Percentiles rank a stretch among this genome's conserved stretches.
phyloP scores from a whole-genome alignment of 225 moss, liverwort and hornwort species.

The Marchantia polymorpha region DNA sequence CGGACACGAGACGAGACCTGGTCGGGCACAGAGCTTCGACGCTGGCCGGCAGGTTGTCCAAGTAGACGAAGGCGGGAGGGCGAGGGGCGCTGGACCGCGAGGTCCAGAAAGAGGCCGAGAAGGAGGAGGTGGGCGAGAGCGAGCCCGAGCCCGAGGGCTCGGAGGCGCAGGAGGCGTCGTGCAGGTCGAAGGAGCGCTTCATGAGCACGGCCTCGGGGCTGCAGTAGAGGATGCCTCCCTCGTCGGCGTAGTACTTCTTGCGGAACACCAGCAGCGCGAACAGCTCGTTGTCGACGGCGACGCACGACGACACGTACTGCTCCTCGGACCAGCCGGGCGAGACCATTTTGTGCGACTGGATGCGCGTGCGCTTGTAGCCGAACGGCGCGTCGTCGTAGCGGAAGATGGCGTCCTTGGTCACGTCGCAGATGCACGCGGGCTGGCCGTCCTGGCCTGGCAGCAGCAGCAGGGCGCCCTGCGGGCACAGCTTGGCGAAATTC shows the following conservation, averaged over 20 bases:
- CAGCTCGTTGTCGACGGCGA: constrained; percentile 1
- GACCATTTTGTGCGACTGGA: constrained; percentile 5
- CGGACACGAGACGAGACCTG: constrained; percentile 16
- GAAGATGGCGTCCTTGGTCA: constrained; percentile 17
- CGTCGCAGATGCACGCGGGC: constrained; percentile 3
- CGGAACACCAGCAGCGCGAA: constrained; percentile 7
- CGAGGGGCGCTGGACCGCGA: neutral
- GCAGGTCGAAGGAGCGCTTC: neutral
- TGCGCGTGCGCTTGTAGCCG: constrained; percentile 8
- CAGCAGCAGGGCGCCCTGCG: neutral
- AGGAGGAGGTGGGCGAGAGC: constrained; percentile 3
- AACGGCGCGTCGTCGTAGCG: constrained; percentile 11
- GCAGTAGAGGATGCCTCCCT: neutral
- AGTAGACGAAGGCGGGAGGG: constrained; percentile 8
- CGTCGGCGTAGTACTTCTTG: neutral
- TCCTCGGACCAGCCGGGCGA: constrained; percentile 13
- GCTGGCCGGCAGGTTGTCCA: constrained; percentile 4
- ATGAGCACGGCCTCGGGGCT: constrained; percentile 7
- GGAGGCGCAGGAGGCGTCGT: neutral
- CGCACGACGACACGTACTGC: constrained; percentile 10
- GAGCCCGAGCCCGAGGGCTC: neutral
- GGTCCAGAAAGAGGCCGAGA: neutral
- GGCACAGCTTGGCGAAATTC: constrained; percentile 23
- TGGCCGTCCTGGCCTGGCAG: neutral
- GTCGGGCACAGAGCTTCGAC: constrained; percentile 3